Base-by-base conservation (phyloP, 768 basidiomycete genomes). In the Rhodotorula paludigena region DNA sequence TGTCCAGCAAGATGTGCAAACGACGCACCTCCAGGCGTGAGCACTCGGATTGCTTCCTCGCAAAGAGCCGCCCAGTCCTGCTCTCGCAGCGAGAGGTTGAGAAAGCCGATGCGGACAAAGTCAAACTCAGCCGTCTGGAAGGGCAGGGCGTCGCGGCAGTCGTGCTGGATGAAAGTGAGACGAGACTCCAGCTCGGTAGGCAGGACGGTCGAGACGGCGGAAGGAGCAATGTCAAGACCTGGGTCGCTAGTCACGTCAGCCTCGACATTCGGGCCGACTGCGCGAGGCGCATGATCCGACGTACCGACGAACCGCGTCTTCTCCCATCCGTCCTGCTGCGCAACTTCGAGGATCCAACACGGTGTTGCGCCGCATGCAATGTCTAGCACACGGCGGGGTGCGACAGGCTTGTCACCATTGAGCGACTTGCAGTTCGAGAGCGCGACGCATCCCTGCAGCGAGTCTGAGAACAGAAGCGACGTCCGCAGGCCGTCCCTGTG, bases 81-180 rank as follows among this genome's bases (percentile, higher is more conserved):
- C 49, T 68, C 66, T 2, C 52, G 30, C 8, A 68, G 16, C 9
- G 66, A 48, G 3, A 67, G 25, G 28, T 62, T 62, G 38, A 53
- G 2, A 18, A 42, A 56, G 0, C 36, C 28, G 0, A 67, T 2
- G 2, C 66, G 48, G 6, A 68, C 66, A 38, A 30, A 63, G 55
- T 68, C 66, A 51, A 68, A 68, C 48, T 23, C 28, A 25, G 36
- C 56, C 49, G 61, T 60, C 20, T 16, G 30, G 36, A 67, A 67
- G 12, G 66, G 66, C 3, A 67, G 30, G 2, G 38, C 41, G 12
- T 57, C 10, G 9, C 21, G 55, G 15, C 62, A 36, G 56, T 57
- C 60, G 35, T 57, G 54, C 39, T 67, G 66, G 25, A 62, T 55
- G 21, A 35, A 33, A 16, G 32, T n/a, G 39, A 67, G 16, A 2